Evolutionary conservation across 1,139 yeast genomes (phyloP), one percentile per base, ranked within the genome.

Genomic region (Geotrichum fermentans): DNA sequence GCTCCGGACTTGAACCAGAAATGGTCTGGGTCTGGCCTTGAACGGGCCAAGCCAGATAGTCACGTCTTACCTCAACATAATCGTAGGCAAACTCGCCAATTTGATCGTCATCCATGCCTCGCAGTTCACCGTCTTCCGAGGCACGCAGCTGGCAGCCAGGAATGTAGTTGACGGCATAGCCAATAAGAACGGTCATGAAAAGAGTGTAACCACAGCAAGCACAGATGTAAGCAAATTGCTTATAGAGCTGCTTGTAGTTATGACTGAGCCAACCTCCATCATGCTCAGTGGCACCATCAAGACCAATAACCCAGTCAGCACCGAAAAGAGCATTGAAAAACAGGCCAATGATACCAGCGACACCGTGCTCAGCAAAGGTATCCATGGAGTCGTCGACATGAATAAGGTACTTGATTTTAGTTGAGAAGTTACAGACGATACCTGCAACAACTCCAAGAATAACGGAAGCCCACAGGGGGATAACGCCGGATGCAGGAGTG

Each of bases 21-120:
- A 40, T 30, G 32, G 37, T 24, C 14, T 21, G 16, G 17, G 40
- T 29, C 37, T 47, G 38, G 22, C 53, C 48, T 5, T 71, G 70
- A 2, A 70, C 64, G 18, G 63, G 53, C 82, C 82, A 86, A 58
- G 88, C 86, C 62, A 85, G 77, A 69, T 85, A 90, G 69, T 90
- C 96, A 66, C 97, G 80, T 69, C 97, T 79, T 18, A 90, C 95
- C 72, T 92, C 98, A 52, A 92, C 97, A 64, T 89, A 92, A 69
- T 92, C 97, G 66, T 90, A 92, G 20, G 98, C 98, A 70, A 92
- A 92, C 68, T 92, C 97, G 48, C 98, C 98, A 58, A 92, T 87
- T 71, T 92, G 97, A 68, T 88, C 96, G 67, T 92, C 97, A 67
- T 92, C 98, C 70, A 89, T 79, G 54, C 98, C 98, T 28, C 74